Base-by-base conservation (phyloP, 228 moss, liverwort and hornwort species). In the Sphagnum fallax region DNA sequence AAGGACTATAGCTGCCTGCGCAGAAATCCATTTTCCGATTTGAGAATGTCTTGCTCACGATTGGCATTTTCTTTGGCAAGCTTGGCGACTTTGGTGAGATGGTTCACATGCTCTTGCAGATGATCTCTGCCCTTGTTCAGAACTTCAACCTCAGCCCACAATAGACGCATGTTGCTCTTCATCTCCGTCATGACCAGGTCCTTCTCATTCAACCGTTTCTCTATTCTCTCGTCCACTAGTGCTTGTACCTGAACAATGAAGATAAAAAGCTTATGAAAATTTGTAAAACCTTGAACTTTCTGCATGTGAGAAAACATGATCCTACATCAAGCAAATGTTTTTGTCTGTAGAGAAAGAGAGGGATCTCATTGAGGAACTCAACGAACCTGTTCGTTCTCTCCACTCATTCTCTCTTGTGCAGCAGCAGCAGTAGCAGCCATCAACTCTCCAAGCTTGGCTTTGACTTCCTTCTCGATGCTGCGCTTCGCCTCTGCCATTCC, bases 91-190 rank as follows among this genome's bases (percentile, higher is more conserved):
- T 89, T 82, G 59, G 83, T 75, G 52, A 90, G 73, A 72, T 81
- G 85, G 63, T 89, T 84, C 73, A 96, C 76, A 52, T 86, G 90
- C 50, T 69, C 81, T 80, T 84, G 87, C 84, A 91, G 82, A 47
- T 89, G 90, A 68, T 96, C 88, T 71, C 92, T 79, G 75, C 78
- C 89, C 79, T 92, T 96, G 50, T 85, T 84, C 68, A 92, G 79
- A 66, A 77, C 83, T 74, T 91, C 88, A 74, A 92, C 84, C 75
- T 91, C 91, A 68, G 84, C 74, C 92, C 95, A 96, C 61, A 96
- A 74, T 59, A 81, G 85, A 62, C 91, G 80, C 60, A 96, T 80
- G 70, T 96, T 90, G 75, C 88, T 89, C 76, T 84, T 86, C 77
- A 86, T 73, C 73, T 92, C 95, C 64, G 77, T 73, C 73, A 82